Evolutionary conservation across 2,329 filamentous ascomycete genomes (phyloP), one percentile per base, ranked within the genome.

Genomic region (Neopestalotiopsis rosae): DNA sequence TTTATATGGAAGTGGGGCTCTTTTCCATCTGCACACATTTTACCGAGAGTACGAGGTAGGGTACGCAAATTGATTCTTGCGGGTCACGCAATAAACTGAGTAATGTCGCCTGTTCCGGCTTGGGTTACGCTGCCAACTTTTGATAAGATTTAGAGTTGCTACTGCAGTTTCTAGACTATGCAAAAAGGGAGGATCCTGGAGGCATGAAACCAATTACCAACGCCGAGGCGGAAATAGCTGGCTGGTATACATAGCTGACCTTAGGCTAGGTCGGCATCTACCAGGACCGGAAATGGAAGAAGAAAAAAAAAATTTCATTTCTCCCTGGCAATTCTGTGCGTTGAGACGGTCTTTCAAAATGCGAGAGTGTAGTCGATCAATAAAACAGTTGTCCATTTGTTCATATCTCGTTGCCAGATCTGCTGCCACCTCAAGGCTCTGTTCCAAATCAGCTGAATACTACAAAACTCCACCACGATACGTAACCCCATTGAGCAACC

Each of bases 1-100:
- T 65, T 65, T 65, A 65, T 65, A 65, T 17, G 40, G 24, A 28
- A 52, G 62, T 65, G 62, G 62, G 62, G 30, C 38, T 13, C 17
- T 49, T 34, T 5, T 40, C 28, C 52, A 28, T 62, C n/a, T 52
- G 45, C 45, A 52, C 34, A 52, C 45, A 52, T 52, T 52, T 52
- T 52, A 20, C 34, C n/a, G 59, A 62, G 32, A 34, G 59, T 34
- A 34, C n/a, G 32, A 62, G 32, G 30, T 62, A 20, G 32, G 42
- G 42, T 49, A 52, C 7, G 45, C 17, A 52, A 52, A n/a, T 52
- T 17, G 20, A 52, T 24, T n/a, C 45, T 52, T 52, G 45, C 45
- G 45, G 45, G 45, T 52, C 45, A 24, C 45, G 45, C 45, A 52
- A 52, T 52, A 20, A n/a, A 52, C 45, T 52, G 45, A 52, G 20